Evolutionary conservation across 768 basidiomycete species (phyloP), one percentile per base, ranked within the genome.

Genomic region (Phanerochaete carnosa): DNA sequence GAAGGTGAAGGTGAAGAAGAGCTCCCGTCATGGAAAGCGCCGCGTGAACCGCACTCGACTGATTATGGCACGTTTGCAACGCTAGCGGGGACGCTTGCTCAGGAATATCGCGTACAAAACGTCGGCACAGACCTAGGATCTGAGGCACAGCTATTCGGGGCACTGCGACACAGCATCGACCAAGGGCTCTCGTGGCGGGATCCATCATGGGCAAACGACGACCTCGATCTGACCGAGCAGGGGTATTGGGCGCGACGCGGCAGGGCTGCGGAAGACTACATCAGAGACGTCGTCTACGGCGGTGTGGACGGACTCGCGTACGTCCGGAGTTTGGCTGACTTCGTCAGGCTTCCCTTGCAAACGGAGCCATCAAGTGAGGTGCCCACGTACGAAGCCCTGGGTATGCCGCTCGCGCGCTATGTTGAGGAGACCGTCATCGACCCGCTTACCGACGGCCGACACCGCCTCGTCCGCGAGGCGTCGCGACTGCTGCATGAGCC

Each of bases 251-350:
- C 74, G 25, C 69, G 75, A 13, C 75, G 75, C 52, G 83, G 81
- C 13, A 70, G 71, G n/a, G 78, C 80, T 25, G 88, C 82, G 1
- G 87, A 90, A 72, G 79, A 78, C n/a, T 90, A 87, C 65, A 49
- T 92, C 19, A 74, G 81, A 22, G 88, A 91, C 68, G 68, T 90
- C n/a, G 89, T 92, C 0, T 92, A 92, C 68, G 90, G 91, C 0
- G 90, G 91, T 49, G 78, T 84, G 0, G 89, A 90, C 58, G 90
- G 91, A 1, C 72, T 85, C 28, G 90, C 90, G 5, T 92, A 92
- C 69, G 80, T 87, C 55, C 78, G 87, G 61, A 92, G 91, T 69
- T 66, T 93, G 57, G 90, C 89, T 26, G 87, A 89, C 71, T 93
- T 92, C 63, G 77, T 87, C 32, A 69, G 75, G 4, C 68, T 70